Percentiles rank a stretch among this genome's conserved stretches.
Evolutionary conservation across 2,329 filamentous ascomycete genomes (phyloP).

Genomic region (Fusarium oxysporum): DNA sequence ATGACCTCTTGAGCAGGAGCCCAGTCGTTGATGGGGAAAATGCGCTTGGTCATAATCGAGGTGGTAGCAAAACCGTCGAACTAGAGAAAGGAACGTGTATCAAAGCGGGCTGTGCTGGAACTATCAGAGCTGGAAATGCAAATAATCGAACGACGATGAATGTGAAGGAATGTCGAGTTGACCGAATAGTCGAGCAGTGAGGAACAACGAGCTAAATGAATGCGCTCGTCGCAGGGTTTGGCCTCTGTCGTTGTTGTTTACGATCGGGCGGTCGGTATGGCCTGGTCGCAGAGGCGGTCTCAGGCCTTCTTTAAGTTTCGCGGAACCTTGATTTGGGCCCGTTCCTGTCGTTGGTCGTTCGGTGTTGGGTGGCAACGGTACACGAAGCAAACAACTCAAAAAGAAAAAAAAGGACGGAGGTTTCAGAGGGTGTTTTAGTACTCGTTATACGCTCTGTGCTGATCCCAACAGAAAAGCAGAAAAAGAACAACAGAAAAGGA

Average conservation of each 20-base stretch:
- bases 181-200: background rate
- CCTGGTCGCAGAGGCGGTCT: conserved; percentile 28
- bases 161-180: conserved; percentile 13
- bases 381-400: conserved; percentile 2
- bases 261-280: conserved; percentile 7
- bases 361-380: conserved; percentile 19
- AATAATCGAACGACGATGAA: background rate
- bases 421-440: background rate
- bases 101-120: conserved; percentile 2
- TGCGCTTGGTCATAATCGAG: conserved; percentile 50
- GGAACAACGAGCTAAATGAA: background rate
- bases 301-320: conserved; percentile 11
- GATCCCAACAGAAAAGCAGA: conserved; percentile 4
- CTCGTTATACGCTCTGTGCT: conserved; percentile 4
- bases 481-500: background rate
- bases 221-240: background rate
- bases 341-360: conserved; percentile 3
- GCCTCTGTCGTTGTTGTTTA: conserved; percentile 25
- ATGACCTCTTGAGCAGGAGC: conserved; percentile 58
- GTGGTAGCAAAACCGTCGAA: background rate
- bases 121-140: conserved; percentile 1
- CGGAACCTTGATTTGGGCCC: conserved; percentile 17
- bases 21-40: conserved; percentile 57
- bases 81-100: conserved; percentile 2
- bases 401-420: background rate